phyloP scores from a whole-genome alignment of 1,284 basidiomycete genomes.

The Leccinum pachyderme region DNA sequence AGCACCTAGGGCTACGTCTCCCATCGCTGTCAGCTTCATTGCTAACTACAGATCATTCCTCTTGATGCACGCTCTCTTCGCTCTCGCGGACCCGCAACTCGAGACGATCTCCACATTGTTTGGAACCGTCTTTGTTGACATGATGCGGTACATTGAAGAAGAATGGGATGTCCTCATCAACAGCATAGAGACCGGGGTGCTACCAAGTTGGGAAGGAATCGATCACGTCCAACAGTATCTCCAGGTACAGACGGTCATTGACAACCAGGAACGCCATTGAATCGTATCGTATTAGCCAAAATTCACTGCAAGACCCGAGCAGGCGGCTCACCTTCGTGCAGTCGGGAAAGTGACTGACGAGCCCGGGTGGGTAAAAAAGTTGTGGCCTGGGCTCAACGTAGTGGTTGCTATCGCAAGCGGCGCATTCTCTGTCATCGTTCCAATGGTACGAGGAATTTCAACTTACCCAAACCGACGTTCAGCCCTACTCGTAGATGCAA shows the following conservation, averaged over 20 bases:
- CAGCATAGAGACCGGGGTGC: not conserved
- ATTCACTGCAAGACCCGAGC: not conserved
- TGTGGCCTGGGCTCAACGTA: conserved; percentile 19
- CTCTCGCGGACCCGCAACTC: not conserved
- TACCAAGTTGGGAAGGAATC: not conserved
- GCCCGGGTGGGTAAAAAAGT: conserved; percentile 3
- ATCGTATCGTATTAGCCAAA: not conserved
- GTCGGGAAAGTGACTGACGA: not conserved
- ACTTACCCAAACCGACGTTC: not conserved
- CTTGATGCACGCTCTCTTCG: not conserved
- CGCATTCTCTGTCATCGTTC: conserved; percentile 16
- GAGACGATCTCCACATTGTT: not conserved
- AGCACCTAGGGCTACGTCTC: conserved; percentile 22
- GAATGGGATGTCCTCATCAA: not conserved
- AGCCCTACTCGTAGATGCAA: conserved; percentile 8
- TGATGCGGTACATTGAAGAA: not conserved
- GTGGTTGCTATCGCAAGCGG: conserved; percentile 25
- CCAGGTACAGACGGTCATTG: not conserved
- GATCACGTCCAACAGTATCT: not conserved
- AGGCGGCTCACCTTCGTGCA: not conserved
- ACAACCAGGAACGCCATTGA: not conserved
- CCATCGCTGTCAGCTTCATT: conserved; percentile 16
- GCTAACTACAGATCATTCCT: not conserved
- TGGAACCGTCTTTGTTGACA: not conserved
- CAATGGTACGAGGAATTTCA: conserved; percentile 11